Base-by-base conservation (phyloP, 306 rosid species). In the Lathyrus sativus region DNA sequence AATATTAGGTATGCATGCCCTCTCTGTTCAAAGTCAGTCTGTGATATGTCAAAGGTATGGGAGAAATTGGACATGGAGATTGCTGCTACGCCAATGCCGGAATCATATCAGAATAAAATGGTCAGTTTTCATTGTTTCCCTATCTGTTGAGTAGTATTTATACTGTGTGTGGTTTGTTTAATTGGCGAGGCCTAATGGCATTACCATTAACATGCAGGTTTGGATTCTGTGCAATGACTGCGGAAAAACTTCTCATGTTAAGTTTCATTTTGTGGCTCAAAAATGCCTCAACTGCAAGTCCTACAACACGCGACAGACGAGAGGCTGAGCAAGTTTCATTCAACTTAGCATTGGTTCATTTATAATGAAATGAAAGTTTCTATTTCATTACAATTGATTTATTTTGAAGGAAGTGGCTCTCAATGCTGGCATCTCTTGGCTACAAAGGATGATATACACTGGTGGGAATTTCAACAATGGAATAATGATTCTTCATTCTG, bases 41-140 rank as follows among this genome's bases (percentile, higher is more conserved):
- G 89, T 67, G 96, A 89, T 65, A 89, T 91, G 97, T 89, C 96
- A 37, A 89, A 82, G 73, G 95, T 87, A 46, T 91, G 97, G 97
- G 97, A 91, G 84, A 82, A 79, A 74, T 73, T 82, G 68, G 97
- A 91, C 81, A 28, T 73, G 73, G 90, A 89, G 75, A 87, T 89
- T 62, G 96, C 97, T 5, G 85, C 90, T 17, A 85, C 87, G 1
- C 90, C 91, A 51, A 85, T 85, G 88, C 96, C 95, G 0, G 86
- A 82, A 54, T 64, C 62, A 24, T 91, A 82, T 65, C 86, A 82
- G 58, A 87, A 88, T 55, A 91, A 74, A 76, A 65, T 78, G 88
- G 96, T 90, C 9, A 26, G 76, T 49, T 24, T 72, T 33, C 39
- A 71, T 33, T 38, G 18, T n/a, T 35, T 29, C 14, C 14, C 3